phyloP scores from a whole-genome alignment of 106 monocot genomes.

The Cymbidium sinense region DNA sequence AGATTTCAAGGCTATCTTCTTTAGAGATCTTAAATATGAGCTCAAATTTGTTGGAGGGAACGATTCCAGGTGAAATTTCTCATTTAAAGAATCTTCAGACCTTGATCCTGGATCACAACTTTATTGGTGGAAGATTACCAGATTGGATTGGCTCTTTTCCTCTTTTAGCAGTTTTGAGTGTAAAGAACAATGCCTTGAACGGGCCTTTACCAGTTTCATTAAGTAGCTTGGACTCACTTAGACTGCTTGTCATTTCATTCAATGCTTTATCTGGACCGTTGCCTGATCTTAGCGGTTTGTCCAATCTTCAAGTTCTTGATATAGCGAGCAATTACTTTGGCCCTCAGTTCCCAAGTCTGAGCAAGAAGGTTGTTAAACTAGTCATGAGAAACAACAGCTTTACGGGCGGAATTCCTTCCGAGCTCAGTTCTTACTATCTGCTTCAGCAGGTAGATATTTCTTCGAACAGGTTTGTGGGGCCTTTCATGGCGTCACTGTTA shows the following conservation, averaged over 20 bases:
- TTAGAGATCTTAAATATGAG: constrained; percentile 90
- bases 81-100: constrained; percentile 57
- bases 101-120: constrained; percentile 73
- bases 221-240: constrained; percentile 36
- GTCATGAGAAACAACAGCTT: constrained; percentile 72
- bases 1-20: constrained; percentile 53
- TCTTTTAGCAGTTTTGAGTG: constrained; percentile 51
- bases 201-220: constrained; percentile 67
- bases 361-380: constrained; percentile 61
- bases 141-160: constrained; percentile 41
- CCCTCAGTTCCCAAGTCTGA: constrained; percentile 70
- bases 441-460: constrained; percentile 74
- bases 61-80: constrained; percentile 52
- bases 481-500: constrained; percentile 54
- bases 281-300: constrained; percentile 62
- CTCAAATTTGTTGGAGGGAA: constrained; percentile 69
- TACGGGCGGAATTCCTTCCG: constrained; percentile 53
- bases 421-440: constrained; percentile 41
- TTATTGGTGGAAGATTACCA: constrained; percentile 45
- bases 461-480: constrained; percentile 78
- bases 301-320: constrained; percentile 82
- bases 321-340: constrained; percentile 73
- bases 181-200: constrained; percentile 56
- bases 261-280: constrained; percentile 58
- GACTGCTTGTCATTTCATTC: constrained; percentile 57